Evolutionary conservation across 1,139 yeast species (phyloP).

Genomic region (Hemisphaericaspora subhashii): DNA sequence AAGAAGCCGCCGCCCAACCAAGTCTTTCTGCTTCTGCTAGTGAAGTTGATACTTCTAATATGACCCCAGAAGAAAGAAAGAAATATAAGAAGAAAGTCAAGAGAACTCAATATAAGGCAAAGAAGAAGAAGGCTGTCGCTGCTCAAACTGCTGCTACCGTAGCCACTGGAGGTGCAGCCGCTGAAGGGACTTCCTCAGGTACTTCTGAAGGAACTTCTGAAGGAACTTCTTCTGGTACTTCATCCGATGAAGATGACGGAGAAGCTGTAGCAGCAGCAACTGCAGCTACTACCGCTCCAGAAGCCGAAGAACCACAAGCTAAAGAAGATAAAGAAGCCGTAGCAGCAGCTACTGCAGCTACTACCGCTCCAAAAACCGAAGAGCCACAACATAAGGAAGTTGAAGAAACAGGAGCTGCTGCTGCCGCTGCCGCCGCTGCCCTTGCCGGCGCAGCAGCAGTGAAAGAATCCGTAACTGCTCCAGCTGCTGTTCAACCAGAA

Average conservation of each 20-base stretch:
- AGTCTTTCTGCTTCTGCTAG: slow-evolving; percentile 4
- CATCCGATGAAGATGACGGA: slow-evolving; percentile 16
- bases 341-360: slow-evolving; percentile 7
- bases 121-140: slow-evolving; percentile 46
- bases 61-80: slow-evolving; percentile 42
- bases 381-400: too few species aligned
- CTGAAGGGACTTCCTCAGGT: slow-evolving; percentile 18
- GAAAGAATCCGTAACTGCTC: slow-evolving; percentile 5
- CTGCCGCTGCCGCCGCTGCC: slow-evolving; percentile 9
- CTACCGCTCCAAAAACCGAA: neutral
- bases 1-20: slow-evolving; percentile 5
- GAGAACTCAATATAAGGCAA: slow-evolving; percentile 47
- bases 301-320: neutral
- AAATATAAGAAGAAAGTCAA: slow-evolving; percentile 50
- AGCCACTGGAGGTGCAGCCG: slow-evolving; percentile 16
- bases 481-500: slow-evolving; percentile 7
- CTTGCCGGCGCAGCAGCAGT: slow-evolving; percentile 7
- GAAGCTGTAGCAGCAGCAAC: slow-evolving; percentile 12
- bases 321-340: slow-evolving; percentile 2
- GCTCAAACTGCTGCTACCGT: slow-evolving; percentile 31
- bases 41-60: slow-evolving; percentile 17
- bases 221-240: neutral
- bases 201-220: neutral
- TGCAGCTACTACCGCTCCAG: slow-evolving; percentile 1
- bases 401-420: slow-evolving; percentile 8